Base-by-base conservation (phyloP, 2,329 filamentous ascomycete species). In the Sporothrix inflata region DNA sequence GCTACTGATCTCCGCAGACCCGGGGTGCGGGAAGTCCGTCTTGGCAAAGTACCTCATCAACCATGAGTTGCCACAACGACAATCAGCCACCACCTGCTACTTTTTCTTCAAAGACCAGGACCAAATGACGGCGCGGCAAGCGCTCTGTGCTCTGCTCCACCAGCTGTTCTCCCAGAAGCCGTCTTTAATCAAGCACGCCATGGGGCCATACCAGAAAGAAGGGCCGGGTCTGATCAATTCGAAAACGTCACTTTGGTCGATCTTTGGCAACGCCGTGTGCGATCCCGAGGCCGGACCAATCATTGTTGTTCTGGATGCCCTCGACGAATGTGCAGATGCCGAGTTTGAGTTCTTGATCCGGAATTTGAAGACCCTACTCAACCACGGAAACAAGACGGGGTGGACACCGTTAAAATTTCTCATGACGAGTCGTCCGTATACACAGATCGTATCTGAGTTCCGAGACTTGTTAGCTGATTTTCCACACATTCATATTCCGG, bases 61-160 rank as follows among this genome's bases (percentile, higher is more conserved):
- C 55, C 42, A 77, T 6, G 70, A 53, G 7, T 73, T 82, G 0
- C 76, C 75, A 38, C 19, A 14, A 3, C 53, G 45, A 2, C 30
- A 34, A 34, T 30, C 8, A 2, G 38, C 61, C 21, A 78, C 77
- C 0, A 77, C 82, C 2, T 83, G 81, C 74, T 84, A 84, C 76
- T 84, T 82, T 71, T 84, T 84, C 72, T 84, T 84, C 75, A 83
- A 83, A 71, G 80, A 82, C 34, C 74, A 79, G 69, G 77, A 79
- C 45, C 81, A 83, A 60, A 78, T 81, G 45, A 82, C 75, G 1
- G 70, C 78, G 24, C 38, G 73, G 0, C 78, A 81, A 73, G 81
- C 81, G 0, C 77, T 84, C 21, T 83, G 81, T 57, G 82, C 82
- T 0, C 8, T 84, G 9, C 75, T 84, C 2, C 82, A 83, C 68